These are phyloP conservation scores for Ophiostoma ips DNA, from an alignment of 2,329 filamentous ascomycete genomes.

Conservation along the genomic window DNA sequence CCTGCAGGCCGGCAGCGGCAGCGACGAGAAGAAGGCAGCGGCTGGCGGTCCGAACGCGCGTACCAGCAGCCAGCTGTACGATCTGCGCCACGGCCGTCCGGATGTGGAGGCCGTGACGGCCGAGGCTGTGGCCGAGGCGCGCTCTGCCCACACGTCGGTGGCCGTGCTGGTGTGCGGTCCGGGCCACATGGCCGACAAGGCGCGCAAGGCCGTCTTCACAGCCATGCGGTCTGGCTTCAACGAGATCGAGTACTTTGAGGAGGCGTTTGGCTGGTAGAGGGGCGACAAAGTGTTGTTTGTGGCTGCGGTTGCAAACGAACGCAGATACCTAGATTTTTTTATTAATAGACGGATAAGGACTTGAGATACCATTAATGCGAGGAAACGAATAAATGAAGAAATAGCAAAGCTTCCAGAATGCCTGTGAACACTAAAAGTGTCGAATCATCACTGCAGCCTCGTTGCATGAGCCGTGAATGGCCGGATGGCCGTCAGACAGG, in stretches of 20 bases:
- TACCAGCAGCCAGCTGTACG: neutral
- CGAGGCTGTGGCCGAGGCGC: neutral
- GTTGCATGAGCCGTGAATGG: too few relatives aligned
- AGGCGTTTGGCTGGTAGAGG: slow-evolving; percentile 13
- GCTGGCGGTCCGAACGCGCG: too few relatives aligned
- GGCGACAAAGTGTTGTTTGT: neutral
- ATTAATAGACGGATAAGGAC: too few relatives aligned
- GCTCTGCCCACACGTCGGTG: slow-evolving; percentile 2
- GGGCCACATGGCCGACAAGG: slow-evolving; percentile 8
- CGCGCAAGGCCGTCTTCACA: slow-evolving; percentile 4
- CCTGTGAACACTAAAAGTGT: too few relatives aligned
- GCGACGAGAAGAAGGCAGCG: neutral
- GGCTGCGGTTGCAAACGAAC: neutral
- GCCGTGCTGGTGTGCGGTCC: slow-evolving; percentile 14
- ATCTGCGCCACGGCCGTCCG: slow-evolving; percentile 9
- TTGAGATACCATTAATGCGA: too few relatives aligned
- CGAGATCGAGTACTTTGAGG: slow-evolving; percentile 12
- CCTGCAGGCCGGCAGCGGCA: neutral
- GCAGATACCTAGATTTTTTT: neutral
- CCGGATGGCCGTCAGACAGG: too few relatives aligned
- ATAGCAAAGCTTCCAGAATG: too few relatives aligned
- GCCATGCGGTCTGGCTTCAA: slow-evolving; percentile 5
- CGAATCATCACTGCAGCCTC: too few relatives aligned
- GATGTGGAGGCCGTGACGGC: slow-evolving; percentile 7
- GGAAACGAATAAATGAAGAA: too few relatives aligned